These are phyloP conservation scores for Ceratocystiopsis sp. DNA, from an alignment of 2,329 filamentous ascomycete species.

Conservation along the genomic window DNA sequence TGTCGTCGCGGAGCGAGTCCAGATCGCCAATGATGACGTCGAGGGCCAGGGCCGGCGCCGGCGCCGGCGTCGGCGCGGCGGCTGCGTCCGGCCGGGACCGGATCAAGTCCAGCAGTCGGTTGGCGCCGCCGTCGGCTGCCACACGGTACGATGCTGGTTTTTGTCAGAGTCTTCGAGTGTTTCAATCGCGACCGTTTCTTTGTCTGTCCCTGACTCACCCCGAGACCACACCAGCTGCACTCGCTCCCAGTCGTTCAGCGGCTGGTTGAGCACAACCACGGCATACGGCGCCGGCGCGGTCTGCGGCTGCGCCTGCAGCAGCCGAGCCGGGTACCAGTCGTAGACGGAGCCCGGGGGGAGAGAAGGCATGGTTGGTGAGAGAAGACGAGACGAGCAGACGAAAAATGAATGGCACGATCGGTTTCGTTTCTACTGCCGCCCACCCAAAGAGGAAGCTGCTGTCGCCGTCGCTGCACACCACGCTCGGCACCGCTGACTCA, in stretches of 20 bases:
- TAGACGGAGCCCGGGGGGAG: background rate
- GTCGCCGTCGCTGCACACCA: too few species aligned
- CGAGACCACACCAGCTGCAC: slow-evolving; percentile 32
- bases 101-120: slow-evolving; percentile 57
- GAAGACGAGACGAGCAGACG: too few species aligned
- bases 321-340: slow-evolving; percentile 12
- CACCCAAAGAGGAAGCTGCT: too few species aligned
- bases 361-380: too few species aligned
- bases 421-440: too few species aligned
- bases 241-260: slow-evolving; percentile 26
- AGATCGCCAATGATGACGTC: slow-evolving; percentile 75
- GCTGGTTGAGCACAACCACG: slow-evolving; percentile 35
- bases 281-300: slow-evolving; percentile 16
- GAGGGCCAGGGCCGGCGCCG: slow-evolving; percentile 28
- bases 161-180: too few species aligned
- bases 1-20: slow-evolving; percentile 55
- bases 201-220: too few species aligned
- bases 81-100: too few species aligned
- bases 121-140: slow-evolving; percentile 85
- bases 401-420: too few species aligned
- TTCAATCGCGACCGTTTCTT: too few species aligned
- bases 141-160: slow-evolving; percentile 24
- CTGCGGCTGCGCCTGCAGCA: slow-evolving; percentile 6
- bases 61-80: slow-evolving; percentile 19
- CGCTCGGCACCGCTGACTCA: too few species aligned